A percentile compares a stretch with the other conserved stretches of the same genome.
Conservation (phyloP, 768 basidiomycete species). For the Collybiopsis confluens region DNA sequence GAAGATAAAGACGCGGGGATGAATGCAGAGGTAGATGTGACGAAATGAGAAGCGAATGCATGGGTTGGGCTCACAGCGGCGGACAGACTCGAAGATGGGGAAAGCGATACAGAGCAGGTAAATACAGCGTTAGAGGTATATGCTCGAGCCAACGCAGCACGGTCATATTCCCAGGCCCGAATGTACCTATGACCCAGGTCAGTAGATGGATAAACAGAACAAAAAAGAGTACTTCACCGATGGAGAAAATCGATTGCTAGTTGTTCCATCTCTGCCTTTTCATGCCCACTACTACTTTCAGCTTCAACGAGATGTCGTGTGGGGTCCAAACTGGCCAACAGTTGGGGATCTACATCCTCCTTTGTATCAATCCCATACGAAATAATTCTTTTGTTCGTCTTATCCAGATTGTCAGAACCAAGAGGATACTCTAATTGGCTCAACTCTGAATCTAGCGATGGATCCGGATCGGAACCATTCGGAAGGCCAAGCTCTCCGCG, state of each 20-base stretch:
- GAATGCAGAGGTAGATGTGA: neutral
- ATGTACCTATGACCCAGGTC: neutral
- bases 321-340: too few relatives aligned
- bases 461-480: neutral
- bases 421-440: neutral
- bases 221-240: neutral
- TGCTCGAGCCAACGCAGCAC: neutral
- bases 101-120: neutral
- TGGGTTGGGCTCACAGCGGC: neutral
- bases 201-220: neutral
- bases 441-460: neutral
- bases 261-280: neutral
- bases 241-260: neutral
- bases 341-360: too few relatives aligned
- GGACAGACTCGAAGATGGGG: neutral
- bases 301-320: neutral
- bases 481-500: neutral
- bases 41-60: constrained; percentile 1
- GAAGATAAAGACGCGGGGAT: neutral
- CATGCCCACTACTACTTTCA: neutral
- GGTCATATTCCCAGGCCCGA: constrained; percentile 1
- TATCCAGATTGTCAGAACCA: neutral
- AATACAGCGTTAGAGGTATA: neutral
- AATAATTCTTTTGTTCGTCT: neutral
- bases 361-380: too few relatives aligned